These are phyloP conservation scores for Erodium maritimum DNA, from an alignment of 345 rosid species.

Conservation along the genomic window DNA sequence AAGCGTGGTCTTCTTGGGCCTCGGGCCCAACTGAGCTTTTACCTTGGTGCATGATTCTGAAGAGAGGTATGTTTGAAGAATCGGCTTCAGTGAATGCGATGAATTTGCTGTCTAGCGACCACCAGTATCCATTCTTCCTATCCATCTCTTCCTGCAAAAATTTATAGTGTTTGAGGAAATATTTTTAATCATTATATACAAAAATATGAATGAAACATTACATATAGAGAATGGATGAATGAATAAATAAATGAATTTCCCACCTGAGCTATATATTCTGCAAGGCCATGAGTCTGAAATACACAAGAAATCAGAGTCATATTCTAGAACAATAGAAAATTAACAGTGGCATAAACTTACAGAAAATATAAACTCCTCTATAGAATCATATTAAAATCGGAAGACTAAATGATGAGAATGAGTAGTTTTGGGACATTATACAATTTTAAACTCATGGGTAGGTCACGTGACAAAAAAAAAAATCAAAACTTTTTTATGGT, in stretches of 20 bases:
- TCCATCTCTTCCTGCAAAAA: slow-evolving; percentile 90
- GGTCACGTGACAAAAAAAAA: too few relatives aligned
- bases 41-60: slow-evolving; percentile 96
- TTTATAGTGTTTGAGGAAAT: slow-evolving; percentile 4
- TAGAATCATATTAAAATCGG: too few relatives aligned
- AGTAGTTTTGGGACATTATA: too few relatives aligned
- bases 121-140: slow-evolving; percentile 89
- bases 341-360: neutral
- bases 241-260: too few relatives aligned
- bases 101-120: slow-evolving; percentile 85
- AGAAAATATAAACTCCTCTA: too few relatives aligned
- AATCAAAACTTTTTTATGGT: too few relatives aligned
- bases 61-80: slow-evolving; percentile 60
- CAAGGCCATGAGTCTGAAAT: slow-evolving; percentile 86
- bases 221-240: slow-evolving; percentile 4
- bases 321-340: slow-evolving; percentile 2
- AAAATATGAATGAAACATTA: neutral
- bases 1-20: slow-evolving; percentile 87
- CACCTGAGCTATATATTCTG: slow-evolving; percentile 99
- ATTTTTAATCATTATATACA: neutral
- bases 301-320: slow-evolving; percentile 18
- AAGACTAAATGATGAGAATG: too few relatives aligned
- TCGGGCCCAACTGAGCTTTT: slow-evolving; percentile 65
- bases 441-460: too few relatives aligned
- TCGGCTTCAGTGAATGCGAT: slow-evolving; percentile 80